Percentiles rank a stretch among this genome's conserved stretches.
Evolutionary conservation across 2,329 filamentous ascomycete genomes (phyloP).

Genomic region (Colletotrichum kahawae): DNA sequence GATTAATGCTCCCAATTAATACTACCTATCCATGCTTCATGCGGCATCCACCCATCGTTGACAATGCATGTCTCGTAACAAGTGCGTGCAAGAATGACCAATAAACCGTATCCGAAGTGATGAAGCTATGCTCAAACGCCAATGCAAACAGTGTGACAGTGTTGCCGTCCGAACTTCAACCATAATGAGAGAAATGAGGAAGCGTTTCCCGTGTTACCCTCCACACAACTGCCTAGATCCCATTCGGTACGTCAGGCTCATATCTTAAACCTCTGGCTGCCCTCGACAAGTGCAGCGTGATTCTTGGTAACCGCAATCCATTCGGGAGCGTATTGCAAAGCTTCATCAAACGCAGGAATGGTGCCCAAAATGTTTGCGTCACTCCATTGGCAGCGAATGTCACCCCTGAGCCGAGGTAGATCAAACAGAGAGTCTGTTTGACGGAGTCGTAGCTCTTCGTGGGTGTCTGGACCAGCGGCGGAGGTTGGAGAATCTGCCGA

Average conservation of each 20-base stretch:
- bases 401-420: slow-evolving; percentile 58
- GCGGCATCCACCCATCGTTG: neutral
- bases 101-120: neutral
- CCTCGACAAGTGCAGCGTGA: slow-evolving; percentile 7
- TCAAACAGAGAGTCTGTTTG: slow-evolving; percentile 41
- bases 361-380: slow-evolving; percentile 75
- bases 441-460: slow-evolving; percentile 30
- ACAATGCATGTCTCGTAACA: neutral
- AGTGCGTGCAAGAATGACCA: neutral
- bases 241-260: neutral
- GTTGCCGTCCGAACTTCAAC: neutral
- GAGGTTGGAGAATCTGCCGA: neutral
- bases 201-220: neutral
- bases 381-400: slow-evolving; percentile 82
- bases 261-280: neutral
- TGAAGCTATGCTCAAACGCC: slow-evolving; percentile 4
- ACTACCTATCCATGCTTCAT: neutral
- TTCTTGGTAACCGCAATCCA: slow-evolving; percentile 81
- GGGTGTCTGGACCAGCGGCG: neutral
- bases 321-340: slow-evolving; percentile 73
- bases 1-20: neutral
- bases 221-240: neutral
- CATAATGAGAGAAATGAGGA: neutral
- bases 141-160: neutral
- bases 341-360: slow-evolving; percentile 86